These are phyloP conservation scores for Fusarium incarnatum DNA, from an alignment of 2,329 filamentous ascomycete genomes.

Conservation along the genomic window DNA sequence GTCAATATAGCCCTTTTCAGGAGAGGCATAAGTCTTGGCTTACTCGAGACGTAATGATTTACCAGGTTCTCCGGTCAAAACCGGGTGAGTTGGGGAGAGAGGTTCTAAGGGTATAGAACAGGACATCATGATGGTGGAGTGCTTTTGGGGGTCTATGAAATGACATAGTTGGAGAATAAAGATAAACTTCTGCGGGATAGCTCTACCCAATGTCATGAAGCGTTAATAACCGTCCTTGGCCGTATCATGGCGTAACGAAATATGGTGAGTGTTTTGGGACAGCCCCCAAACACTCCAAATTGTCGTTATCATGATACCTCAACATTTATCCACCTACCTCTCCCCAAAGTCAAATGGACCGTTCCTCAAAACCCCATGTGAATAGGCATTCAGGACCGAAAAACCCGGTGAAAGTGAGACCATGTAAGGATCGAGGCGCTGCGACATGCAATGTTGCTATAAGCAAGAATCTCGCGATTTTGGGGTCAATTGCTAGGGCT, in stretches of 20 bases:
- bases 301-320: neutral
- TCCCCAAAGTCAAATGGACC: neutral
- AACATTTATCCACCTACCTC: neutral
- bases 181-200: neutral
- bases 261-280: neutral
- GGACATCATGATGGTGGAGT: slow-evolving; percentile 2
- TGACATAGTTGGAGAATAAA: neutral
- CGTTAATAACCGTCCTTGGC: slow-evolving; percentile 30
- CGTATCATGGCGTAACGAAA: slow-evolving; percentile 6
- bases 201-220: neutral
- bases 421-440: neutral
- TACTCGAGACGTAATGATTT: neutral
- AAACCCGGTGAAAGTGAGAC: neutral
- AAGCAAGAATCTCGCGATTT: slow-evolving; percentile 17
- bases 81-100: slow-evolving; percentile 15
- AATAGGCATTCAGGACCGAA: slow-evolving; percentile 1
- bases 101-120: slow-evolving; percentile 1
- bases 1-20: neutral
- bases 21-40: slow-evolving; percentile 7
- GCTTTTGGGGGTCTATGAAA: neutral
- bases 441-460: neutral
- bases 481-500: slow-evolving; percentile 33
- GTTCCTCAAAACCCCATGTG: neutral
- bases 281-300: slow-evolving; percentile 22
- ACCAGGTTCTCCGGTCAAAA: neutral